These are phyloP conservation scores for Emmonsiellopsis sp. DNA, from an alignment of 2,329 filamentous ascomycete genomes.

Conservation along the genomic window DNA sequence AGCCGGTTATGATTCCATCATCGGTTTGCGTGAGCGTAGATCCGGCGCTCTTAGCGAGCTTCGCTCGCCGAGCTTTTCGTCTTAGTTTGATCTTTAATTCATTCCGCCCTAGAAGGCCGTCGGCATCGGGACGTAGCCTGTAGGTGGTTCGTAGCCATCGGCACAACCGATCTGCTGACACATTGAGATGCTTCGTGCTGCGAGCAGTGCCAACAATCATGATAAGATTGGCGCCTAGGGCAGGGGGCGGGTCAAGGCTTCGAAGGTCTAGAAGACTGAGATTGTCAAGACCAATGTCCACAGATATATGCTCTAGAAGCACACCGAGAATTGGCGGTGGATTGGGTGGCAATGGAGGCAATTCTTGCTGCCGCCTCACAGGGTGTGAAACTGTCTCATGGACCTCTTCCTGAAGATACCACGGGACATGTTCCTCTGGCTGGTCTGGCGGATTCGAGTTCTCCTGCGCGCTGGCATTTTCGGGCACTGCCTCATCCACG, in stretches of 20 bases:
- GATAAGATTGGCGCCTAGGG: slow-evolving; percentile 75
- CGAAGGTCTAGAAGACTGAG: slow-evolving; percentile 75
- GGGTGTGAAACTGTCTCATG: slow-evolving; percentile 30
- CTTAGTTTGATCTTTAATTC: slow-evolving; percentile 82
- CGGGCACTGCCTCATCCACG: background rate
- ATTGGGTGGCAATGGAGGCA: slow-evolving; percentile 57
- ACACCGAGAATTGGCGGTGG: slow-evolving; percentile 62
- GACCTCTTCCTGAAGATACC: slow-evolving; percentile 57
- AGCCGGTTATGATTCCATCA: slow-evolving; percentile 83
- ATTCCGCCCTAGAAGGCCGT: slow-evolving; percentile 80
- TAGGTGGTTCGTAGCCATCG: slow-evolving; percentile 70
- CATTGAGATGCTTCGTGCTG: slow-evolving; percentile 85
- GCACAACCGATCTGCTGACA: slow-evolving; percentile 80
- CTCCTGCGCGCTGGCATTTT: background rate
- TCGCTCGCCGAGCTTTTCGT: slow-evolving; percentile 69
- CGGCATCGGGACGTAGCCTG: slow-evolving; percentile 66
- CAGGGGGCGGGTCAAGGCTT: slow-evolving; percentile 71
- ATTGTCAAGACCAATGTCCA: slow-evolving; percentile 78
- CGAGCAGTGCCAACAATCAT: slow-evolving; percentile 91
- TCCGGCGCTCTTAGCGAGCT: slow-evolving; percentile 65
- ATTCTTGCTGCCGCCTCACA: slow-evolving; percentile 43
- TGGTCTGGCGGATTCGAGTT: slow-evolving; percentile 2
- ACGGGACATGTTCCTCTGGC: slow-evolving; percentile 45
- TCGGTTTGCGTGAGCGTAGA: slow-evolving; percentile 51
- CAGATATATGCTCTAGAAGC: slow-evolving; percentile 67